Percentiles rank a stretch among this genome's conserved stretches.
Conservation (phyloP, 148 eudicot genomes). For the Amaranthus cruentus region DNA sequence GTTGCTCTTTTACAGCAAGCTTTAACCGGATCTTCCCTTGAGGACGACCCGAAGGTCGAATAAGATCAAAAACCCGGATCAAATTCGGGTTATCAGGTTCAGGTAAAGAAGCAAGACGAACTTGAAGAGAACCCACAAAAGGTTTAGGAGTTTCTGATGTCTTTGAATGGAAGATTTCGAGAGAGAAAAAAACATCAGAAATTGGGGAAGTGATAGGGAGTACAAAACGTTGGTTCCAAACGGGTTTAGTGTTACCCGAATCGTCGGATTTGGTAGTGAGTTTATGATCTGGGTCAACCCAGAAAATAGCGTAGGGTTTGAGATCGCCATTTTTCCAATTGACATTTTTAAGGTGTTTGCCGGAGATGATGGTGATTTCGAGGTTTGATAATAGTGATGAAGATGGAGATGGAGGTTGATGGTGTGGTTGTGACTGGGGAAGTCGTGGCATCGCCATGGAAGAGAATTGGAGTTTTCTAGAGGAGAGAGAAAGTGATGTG, state of each 20-base stretch:
- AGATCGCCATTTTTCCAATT: slow-evolving; percentile 76
- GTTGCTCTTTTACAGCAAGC: slow-evolving; percentile 40
- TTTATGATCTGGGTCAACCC: slow-evolving; percentile 69
- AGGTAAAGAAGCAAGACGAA: slow-evolving; percentile 40
- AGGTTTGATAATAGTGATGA: slow-evolving; percentile 35
- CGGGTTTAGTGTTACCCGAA: slow-evolving; percentile 59
- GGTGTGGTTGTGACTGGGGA: slow-evolving; percentile 12
- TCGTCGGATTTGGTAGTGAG: slow-evolving; percentile 75
- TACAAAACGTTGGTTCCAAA: slow-evolving; percentile 76
- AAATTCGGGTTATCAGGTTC: slow-evolving; percentile 32
- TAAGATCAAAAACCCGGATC: slow-evolving; percentile 37
- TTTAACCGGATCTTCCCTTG: slow-evolving; percentile 73
- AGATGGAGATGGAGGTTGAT: slow-evolving; percentile 24
- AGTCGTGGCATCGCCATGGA: slow-evolving; percentile 10
- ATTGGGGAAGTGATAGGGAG: slow-evolving; percentile 39
- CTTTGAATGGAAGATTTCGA: slow-evolving; percentile 76
- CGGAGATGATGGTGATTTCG: slow-evolving; percentile 66
- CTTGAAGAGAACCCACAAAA: slow-evolving; percentile 50
- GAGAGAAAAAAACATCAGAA: slow-evolving; percentile 37
- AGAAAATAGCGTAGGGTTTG: slow-evolving; percentile 71
- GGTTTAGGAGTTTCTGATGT: slow-evolving; percentile 67
- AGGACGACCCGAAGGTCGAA: slow-evolving; percentile 74
- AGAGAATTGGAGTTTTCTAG: background rate
- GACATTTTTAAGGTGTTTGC: slow-evolving; percentile 81
- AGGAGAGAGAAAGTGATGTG: slow-evolving; percentile 8